phyloP scores from a whole-genome alignment of 345 rosid genomes.

The Psidium guajava region DNA sequence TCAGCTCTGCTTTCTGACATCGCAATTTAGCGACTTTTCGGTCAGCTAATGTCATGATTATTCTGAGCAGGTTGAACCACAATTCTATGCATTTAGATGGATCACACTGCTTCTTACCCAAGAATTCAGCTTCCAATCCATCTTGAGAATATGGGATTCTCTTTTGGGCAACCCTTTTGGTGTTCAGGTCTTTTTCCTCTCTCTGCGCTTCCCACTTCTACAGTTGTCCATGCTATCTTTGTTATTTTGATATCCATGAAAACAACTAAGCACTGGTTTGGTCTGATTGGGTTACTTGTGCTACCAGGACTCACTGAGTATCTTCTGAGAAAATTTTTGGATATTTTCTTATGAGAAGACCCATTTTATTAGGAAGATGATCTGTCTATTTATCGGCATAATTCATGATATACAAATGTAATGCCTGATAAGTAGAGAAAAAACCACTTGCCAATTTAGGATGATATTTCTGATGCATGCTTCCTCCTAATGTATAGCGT shows the following conservation, averaged over 20 bases:
- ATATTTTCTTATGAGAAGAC: neutral
- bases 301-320: neutral
- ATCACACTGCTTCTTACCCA: conserved; percentile 63
- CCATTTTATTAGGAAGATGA: neutral
- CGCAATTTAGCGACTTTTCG: neutral
- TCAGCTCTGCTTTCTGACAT: neutral
- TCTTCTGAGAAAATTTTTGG: neutral
- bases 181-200: conserved; percentile 28
- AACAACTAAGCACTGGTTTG: neutral
- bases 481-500: neutral
- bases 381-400: neutral
- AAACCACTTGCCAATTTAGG: neutral
- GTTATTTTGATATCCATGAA: neutral
- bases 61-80: conserved; percentile 51
- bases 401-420: neutral
- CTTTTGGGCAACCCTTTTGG: conserved; percentile 56
- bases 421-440: neutral
- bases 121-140: conserved; percentile 51
- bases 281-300: neutral
- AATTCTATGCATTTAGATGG: conserved; percentile 66
- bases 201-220: neutral
- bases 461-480: neutral
- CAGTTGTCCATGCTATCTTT: neutral
- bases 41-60: neutral
- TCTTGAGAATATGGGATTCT: conserved; percentile 72